phyloP scores from a whole-genome alignment of 768 basidiomycete genomes.

The Serendipita sp. region DNA sequence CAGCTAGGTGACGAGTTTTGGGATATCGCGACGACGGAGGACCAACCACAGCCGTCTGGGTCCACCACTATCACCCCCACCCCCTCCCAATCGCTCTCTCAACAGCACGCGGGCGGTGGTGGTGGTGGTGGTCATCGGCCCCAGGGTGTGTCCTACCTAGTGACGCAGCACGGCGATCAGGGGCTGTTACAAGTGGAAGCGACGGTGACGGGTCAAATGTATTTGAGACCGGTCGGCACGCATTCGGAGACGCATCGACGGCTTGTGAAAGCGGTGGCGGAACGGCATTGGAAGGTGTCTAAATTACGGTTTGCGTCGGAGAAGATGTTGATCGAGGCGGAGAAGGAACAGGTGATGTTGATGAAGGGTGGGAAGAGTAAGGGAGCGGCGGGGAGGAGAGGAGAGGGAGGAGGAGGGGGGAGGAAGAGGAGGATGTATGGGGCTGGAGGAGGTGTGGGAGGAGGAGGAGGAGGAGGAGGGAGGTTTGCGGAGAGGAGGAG shows the following conservation, averaged over 20 bases:
- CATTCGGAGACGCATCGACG: slow-evolving; percentile 80
- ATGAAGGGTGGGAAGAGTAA: not conserved
- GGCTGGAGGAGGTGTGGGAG: not conserved
- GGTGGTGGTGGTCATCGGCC: slow-evolving; percentile 27
- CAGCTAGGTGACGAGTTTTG: slow-evolving; percentile 89
- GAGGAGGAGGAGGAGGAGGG: slow-evolving; percentile 16
- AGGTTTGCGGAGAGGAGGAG: slow-evolving; percentile 34
- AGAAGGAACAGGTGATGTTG: slow-evolving; percentile 1
- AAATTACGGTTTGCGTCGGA: slow-evolving; percentile 69
- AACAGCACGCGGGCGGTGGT: too few species aligned
- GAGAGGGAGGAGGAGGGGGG: slow-evolving; percentile 42
- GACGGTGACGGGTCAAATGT: slow-evolving; percentile 67
- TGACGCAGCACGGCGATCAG: slow-evolving; percentile 75
- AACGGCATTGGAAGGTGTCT: slow-evolving; percentile 70
- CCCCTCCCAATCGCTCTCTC: too few species aligned
- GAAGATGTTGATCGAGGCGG: slow-evolving; percentile 39
- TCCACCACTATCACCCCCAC: too few species aligned
- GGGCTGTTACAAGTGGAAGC: slow-evolving; percentile 80
- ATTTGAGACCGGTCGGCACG: slow-evolving; percentile 76
- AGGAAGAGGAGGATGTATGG: slow-evolving; percentile 22
- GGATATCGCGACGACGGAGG: slow-evolving; percentile 32
- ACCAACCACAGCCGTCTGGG: slow-evolving; percentile 27
- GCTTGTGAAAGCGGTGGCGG: slow-evolving; percentile 73
- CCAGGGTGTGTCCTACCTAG: slow-evolving; percentile 75
- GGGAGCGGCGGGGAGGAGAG: slow-evolving; percentile 50